Evolutionary conservation across 2,329 filamentous ascomycete genomes (phyloP).

Genomic region (Aureobasidium sp.): DNA sequence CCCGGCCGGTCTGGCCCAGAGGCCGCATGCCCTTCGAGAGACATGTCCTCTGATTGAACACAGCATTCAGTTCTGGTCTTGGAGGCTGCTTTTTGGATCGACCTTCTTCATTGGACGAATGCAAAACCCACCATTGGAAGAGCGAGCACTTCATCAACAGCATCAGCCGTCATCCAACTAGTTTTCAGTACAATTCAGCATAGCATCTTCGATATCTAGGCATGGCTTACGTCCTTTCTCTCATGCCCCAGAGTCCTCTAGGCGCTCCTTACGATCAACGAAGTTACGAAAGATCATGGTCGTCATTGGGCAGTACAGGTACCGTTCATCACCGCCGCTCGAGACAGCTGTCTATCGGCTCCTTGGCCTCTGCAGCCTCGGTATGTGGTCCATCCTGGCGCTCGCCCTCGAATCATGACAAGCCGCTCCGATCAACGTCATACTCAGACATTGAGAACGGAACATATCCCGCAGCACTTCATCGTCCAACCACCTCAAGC

Average conservation of each 20-base stretch:
- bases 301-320: conserved; percentile 15
- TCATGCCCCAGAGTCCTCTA: conserved; percentile 14
- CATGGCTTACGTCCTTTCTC: conserved; percentile 20
- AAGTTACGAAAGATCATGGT: conserved; percentile 13
- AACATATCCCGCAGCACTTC: neutral
- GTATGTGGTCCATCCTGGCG: conserved; percentile 1
- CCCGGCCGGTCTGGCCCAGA: conserved; percentile 3
- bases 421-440: conserved; percentile 8
- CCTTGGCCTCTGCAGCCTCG: conserved; percentile 14
- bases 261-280: conserved; percentile 9
- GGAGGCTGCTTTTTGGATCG: conserved; percentile 4
- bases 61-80: neutral
- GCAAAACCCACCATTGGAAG: conserved; percentile 1
- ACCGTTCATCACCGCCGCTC: conserved; percentile 5
- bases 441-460: conserved; percentile 10
- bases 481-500: neutral
- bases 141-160: neutral
- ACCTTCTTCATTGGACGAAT: neutral
- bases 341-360: conserved; percentile 14
- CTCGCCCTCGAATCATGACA: neutral
- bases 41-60: conserved; percentile 12
- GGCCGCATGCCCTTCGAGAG: conserved; percentile 3
- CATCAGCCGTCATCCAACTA: neutral
- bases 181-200: conserved; percentile 9
- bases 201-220: neutral